Conservation (phyloP, 208 protist genomes). For the Trypanosoma lewisi region DNA sequence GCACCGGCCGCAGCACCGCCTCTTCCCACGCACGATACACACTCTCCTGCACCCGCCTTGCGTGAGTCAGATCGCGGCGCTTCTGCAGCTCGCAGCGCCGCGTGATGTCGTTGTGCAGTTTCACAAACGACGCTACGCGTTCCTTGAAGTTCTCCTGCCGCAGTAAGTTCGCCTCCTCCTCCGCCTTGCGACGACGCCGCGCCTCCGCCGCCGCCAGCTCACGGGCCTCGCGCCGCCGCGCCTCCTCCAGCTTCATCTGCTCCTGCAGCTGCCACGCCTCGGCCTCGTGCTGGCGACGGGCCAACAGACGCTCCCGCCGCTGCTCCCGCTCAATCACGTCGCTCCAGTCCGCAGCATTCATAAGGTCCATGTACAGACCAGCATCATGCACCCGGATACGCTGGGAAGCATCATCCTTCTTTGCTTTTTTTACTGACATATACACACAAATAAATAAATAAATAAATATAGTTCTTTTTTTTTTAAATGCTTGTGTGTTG, state of each 20-base stretch:
- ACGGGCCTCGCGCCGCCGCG: slow-evolving; percentile 10
- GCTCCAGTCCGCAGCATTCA: slow-evolving; percentile 41
- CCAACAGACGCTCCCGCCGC: background rate
- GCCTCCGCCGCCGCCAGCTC: slow-evolving; percentile 15
- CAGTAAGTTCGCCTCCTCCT: slow-evolving; percentile 12
- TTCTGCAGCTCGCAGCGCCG: slow-evolving; percentile 6
- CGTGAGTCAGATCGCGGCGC: slow-evolving; percentile 2
- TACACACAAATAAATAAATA: background rate
- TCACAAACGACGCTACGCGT: slow-evolving; percentile 16
- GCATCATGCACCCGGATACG: slow-evolving; percentile 38
- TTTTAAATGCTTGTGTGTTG: background rate
- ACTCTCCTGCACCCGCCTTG: slow-evolving; percentile 13
- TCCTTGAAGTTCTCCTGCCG: slow-evolving; percentile 15
- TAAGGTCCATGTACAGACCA: slow-evolving; percentile 31
- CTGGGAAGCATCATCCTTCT: background rate
- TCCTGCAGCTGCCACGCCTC: slow-evolving; percentile 24
- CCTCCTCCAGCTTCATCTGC: slow-evolving; percentile 20
- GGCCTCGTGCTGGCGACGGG: slow-evolving; percentile 12
- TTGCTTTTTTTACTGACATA: background rate
- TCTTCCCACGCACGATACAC: slow-evolving; percentile 26
- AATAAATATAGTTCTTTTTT: background rate
- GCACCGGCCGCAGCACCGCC: slow-evolving; percentile 27
- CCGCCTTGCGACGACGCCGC: background rate
- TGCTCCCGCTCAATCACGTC: slow-evolving; percentile 17
- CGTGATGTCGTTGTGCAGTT: slow-evolving; percentile 11